Evolutionary conservation across 192 early-diverging fungal species (phyloP).

Genomic region (Ambispora gerdemannii): DNA sequence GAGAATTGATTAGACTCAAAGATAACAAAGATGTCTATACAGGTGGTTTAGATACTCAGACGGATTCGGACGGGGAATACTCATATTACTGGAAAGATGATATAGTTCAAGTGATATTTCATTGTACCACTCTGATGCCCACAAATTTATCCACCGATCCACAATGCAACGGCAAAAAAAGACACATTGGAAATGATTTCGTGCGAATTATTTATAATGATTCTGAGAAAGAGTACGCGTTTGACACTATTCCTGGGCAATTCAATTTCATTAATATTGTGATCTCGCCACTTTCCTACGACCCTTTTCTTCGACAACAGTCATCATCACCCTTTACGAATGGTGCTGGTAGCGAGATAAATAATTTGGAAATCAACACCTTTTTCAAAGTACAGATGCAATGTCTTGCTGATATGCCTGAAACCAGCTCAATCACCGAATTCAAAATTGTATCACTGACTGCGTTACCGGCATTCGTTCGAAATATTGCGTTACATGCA

Average conservation of each 20-base stretch:
- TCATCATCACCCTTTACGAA: neutral
- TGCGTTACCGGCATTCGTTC: conserved; percentile 75
- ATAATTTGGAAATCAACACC: conserved; percentile 39
- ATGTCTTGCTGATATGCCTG: conserved; percentile 74
- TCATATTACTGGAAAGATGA: conserved; percentile 81
- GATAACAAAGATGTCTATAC: conserved; percentile 71
- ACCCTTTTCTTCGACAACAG: neutral
- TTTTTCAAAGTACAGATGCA: conserved; percentile 64
- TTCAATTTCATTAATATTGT: conserved; percentile 97
- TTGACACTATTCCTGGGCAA: conserved; percentile 88
- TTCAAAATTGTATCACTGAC: conserved; percentile 79
- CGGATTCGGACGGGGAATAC: conserved; percentile 81
- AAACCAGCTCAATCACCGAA: conserved; percentile 74
- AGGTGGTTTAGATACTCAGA: conserved; percentile 82
- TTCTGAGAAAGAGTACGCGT: conserved; percentile 73
- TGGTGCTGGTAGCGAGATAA: too few species aligned
- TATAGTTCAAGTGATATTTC: conserved; percentile 87
- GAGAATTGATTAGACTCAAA: conserved; percentile 66
- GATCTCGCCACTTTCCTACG: conserved; percentile 64
- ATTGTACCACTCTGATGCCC: conserved; percentile 94
- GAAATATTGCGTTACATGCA: conserved; percentile 80
- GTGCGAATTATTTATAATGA: conserved; percentile 95
- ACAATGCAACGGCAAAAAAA: conserved; percentile 80
- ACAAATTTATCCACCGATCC: conserved; percentile 70
- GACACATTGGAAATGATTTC: conserved; percentile 97